phyloP scores from a whole-genome alignment of 371 early-diverging fungal species.

The Sporodiniella umbellata region DNA sequence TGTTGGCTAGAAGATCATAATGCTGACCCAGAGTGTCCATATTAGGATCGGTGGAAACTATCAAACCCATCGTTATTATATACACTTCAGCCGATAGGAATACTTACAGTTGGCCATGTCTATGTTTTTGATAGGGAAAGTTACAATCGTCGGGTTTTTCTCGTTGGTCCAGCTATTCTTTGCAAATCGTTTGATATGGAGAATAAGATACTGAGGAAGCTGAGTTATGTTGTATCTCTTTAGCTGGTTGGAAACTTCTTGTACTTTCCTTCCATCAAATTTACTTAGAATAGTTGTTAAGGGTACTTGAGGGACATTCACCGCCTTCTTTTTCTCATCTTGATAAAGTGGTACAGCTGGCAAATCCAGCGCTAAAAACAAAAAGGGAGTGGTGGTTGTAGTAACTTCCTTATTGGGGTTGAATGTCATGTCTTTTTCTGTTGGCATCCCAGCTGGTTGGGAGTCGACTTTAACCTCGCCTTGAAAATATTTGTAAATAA shows the following conservation, averaged over 20 bases:
- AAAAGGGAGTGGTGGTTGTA: slow-evolving; percentile 63
- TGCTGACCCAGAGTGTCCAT: slow-evolving; percentile 47
- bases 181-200: slow-evolving; percentile 89
- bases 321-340: slow-evolving; percentile 82
- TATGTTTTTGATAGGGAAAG: slow-evolving; percentile 84
- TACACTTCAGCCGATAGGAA: not conserved
- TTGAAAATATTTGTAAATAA: slow-evolving; percentile 81
- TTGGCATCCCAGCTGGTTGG: slow-evolving; percentile 49
- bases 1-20: slow-evolving; percentile 91
- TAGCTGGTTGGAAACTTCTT: slow-evolving; percentile 64
- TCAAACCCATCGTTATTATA: not conserved
- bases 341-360: slow-evolving; percentile 93
- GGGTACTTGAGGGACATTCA: slow-evolving; percentile 94
- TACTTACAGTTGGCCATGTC: slow-evolving; percentile 74
- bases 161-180: slow-evolving; percentile 87
- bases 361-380: slow-evolving; percentile 87
- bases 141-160: slow-evolving; percentile 98
- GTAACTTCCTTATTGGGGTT: slow-evolving; percentile 52
- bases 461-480: slow-evolving; percentile 78
- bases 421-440: slow-evolving; percentile 35
- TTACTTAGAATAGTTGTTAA: slow-evolving; percentile 76
- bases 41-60: slow-evolving; percentile 51
- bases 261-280: slow-evolving; percentile 77
- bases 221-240: slow-evolving; percentile 71
- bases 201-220: slow-evolving; percentile 86